Base-by-base conservation (phyloP, 371 early-diverging fungal species). In the Lichtheimia ramosa region DNA sequence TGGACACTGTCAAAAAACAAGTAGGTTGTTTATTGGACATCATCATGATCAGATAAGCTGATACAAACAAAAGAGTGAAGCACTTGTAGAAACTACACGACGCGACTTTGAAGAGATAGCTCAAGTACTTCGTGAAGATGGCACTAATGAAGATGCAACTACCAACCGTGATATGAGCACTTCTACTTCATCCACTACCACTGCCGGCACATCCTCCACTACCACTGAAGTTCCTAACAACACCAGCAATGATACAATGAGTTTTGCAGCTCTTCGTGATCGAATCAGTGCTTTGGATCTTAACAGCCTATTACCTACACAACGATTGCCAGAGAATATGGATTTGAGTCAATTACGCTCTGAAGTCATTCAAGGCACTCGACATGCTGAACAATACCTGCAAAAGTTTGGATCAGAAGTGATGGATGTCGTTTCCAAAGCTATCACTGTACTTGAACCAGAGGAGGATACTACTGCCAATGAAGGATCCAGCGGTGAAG, bases 321-420 rank as follows among this genome's bases (percentile, higher is more conserved):
- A 55, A 55, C 57, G 65, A 56, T 54, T 80, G 48, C 80, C 80
- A 15, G 75, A 76, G 40, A 76, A 76, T 48, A 72, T 80, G 59
- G 68, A 80, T 46, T 55, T 80, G 43, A 59, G 53, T 34, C 73
- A 73, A 42, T 51, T 80, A 4, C 62, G 63, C 43, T 65, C 72
- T 20, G 80, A 71, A 34, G 50, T 77, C 24, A 56, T 51, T 8
- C 73, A 69, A 21, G 75, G 77, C 20, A 77, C 80, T 15, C 65
- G 69, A 5, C 77, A 74, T 59, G 80, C 80, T 48, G 80, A 80
- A 54, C 77, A 77, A 54, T 80, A 80, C 27, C 56, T 80, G 39
- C 70, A 68, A 27, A 65, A 67, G 28, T 80, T 76, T 64, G 80
- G 80, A 15, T 55, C 65, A 8, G 80, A 80, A 43, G 74, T 77